Base-by-base conservation (phyloP, 2,329 filamentous ascomycete species). In the Epichloe brachyelytri region DNA sequence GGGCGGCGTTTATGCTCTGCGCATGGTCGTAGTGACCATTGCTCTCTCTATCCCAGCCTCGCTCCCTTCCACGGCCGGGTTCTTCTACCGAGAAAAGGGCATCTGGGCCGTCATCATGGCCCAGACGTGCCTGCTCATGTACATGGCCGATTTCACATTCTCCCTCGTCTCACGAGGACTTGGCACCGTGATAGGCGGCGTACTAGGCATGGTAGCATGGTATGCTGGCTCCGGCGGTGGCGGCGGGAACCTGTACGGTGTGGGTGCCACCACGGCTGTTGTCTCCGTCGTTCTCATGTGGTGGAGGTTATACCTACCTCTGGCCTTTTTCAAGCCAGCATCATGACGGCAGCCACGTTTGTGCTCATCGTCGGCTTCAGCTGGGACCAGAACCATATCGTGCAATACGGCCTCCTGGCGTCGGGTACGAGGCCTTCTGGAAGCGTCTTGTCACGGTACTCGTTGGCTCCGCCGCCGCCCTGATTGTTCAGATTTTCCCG, bases 71-170 rank as follows among this genome's bases (percentile, higher is more conserved):
- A 67, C 65, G 1, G 68, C 74, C 0, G 73, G 71, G 1, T 77
- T 78, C 56, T 76, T 69, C 54, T 77, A 75, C 47, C 67, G 73
- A 3, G 68, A 77, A 51, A 76, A 74, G 56, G 73, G 75, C 0
- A 62, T 78, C 0, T 78, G 75, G 75, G 72, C 64, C 0, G 59
- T 77, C 8, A 75, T 78, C 41, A 77, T 73, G 60, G 74, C 67
- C 0, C 75, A 77, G 55, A 73, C 71, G 0, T 67, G 65, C 1
- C 54, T 77, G 2, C 62, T 76, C 1, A 62, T 72, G 10, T 77
- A 76, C 55, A 69, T 75, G 64, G 68, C 72, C 0, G 75, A 78
- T 49, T 76, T 77, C 40, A 69, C 67, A 0, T 71, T 72, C 46
- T 72, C 71, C 0, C 54, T 76, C 5, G 43, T 74, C 0, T 60